Evolutionary conservation across 768 basidiomycete genomes (phyloP).

Genomic region (Steccherinum ochraceum): DNA sequence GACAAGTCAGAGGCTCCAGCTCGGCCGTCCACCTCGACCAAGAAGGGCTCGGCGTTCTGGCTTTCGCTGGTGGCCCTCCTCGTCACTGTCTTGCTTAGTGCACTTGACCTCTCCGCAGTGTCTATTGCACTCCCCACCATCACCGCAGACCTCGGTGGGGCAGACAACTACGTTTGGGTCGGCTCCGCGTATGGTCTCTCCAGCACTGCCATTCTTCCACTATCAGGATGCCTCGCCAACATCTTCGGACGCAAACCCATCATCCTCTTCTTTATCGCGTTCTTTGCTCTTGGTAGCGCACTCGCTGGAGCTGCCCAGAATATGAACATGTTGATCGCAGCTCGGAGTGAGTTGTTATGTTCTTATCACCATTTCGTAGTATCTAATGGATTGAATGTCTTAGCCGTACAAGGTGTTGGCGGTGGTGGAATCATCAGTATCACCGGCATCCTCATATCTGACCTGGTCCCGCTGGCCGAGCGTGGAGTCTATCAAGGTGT

Average conservation of each 20-base stretch:
- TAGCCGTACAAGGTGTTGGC: conserved; percentile 20
- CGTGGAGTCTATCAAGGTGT: conserved; percentile 15
- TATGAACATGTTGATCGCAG: conserved; percentile 36
- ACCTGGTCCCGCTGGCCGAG: conserved; percentile 20
- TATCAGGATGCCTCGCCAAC: conserved; percentile 25
- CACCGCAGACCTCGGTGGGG: conserved; percentile 12
- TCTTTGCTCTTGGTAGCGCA: conserved; percentile 33
- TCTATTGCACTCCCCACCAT: conserved; percentile 17
- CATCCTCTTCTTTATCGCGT: conserved; percentile 20
- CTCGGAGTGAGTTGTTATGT: conserved; percentile 19
- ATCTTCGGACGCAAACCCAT: conserved; percentile 30
- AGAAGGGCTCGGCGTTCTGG: conserved; percentile 17
- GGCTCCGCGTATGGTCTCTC: conserved; percentile 30
- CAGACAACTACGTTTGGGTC: conserved; percentile 18
- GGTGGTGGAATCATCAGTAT: conserved; percentile 17
- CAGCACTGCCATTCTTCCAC: conserved; percentile 28
- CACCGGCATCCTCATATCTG: conserved; percentile 18
- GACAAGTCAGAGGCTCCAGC: too few species aligned
- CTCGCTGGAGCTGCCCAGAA: conserved; percentile 31
- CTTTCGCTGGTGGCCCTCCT: conserved; percentile 16
- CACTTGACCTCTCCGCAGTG: conserved; percentile 15
- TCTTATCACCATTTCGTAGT: not conserved
- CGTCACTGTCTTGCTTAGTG: conserved; percentile 18
- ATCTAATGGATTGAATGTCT: too few species aligned
- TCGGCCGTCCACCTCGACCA: too few species aligned